phyloP scores from a whole-genome alignment of 495 filamentous ascomycete species.

The Aspergillus ostianus region DNA sequence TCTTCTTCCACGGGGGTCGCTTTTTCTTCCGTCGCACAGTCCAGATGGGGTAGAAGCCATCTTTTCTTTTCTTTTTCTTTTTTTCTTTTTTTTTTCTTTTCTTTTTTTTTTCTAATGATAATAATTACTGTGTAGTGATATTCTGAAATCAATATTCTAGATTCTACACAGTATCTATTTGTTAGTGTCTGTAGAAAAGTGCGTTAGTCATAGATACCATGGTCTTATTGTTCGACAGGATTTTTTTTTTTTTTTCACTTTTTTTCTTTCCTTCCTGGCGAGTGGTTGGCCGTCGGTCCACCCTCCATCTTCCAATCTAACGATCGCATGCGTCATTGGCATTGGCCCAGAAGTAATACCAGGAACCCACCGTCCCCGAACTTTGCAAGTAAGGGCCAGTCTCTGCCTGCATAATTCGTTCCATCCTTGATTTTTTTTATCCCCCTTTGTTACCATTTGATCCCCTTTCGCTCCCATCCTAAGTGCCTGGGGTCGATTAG shows the following conservation, averaged over 20 bases:
- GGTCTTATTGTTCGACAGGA: too few species aligned
- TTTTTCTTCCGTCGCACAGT: too few species aligned
- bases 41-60: too few species aligned
- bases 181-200: too few species aligned
- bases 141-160: too few species aligned
- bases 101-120: too few species aligned
- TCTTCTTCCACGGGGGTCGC: not conserved
- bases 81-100: too few species aligned
- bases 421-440: constrained; percentile 11
- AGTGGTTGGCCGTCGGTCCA: constrained; percentile 7
- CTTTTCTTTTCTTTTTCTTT: too few species aligned
- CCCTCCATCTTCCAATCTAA: constrained; percentile 5
- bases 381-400: constrained; percentile 12
- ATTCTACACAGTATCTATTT: too few species aligned
- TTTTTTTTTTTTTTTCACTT: too few species aligned
- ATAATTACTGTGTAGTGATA: too few species aligned
- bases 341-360: constrained; percentile 27
- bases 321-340: constrained; percentile 12
- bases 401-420: constrained; percentile 18
- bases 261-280: not conserved
- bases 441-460: constrained; percentile 4
- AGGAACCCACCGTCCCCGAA: constrained; percentile 24
- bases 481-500: constrained; percentile 2
- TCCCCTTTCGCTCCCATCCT: not conserved
- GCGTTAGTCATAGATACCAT: too few species aligned